These are phyloP conservation scores for Aurantiochytrium sp. DNA, from an alignment of 108 stramenopile genomes.

Conservation along the genomic window DNA sequence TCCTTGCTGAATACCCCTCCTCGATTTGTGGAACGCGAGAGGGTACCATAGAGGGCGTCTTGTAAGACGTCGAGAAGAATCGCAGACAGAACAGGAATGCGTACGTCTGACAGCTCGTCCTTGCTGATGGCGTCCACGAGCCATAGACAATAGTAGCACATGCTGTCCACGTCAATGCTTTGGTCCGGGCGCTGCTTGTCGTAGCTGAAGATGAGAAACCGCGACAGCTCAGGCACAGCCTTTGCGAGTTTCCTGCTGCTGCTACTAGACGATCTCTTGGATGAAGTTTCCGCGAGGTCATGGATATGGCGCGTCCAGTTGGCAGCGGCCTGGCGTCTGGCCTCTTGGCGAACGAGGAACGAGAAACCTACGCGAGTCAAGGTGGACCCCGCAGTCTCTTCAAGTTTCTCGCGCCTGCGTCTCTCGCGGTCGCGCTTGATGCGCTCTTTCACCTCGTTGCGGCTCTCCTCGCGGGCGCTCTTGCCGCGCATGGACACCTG, in stretches of 20 bases:
- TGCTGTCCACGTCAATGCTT: background rate
- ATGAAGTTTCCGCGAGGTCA: background rate
- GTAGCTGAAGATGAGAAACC: background rate
- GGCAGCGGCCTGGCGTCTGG: background rate
- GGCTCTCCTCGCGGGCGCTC: background rate
- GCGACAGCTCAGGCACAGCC: background rate
- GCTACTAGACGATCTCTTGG: too few species aligned
- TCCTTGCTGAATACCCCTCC: too few species aligned
- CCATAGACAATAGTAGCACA: background rate
- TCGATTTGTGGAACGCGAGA: too few species aligned
- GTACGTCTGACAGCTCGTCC: background rate
- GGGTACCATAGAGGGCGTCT: too few species aligned
- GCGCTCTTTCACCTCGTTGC: background rate
- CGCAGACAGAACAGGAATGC: too few species aligned
- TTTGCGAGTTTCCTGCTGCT: too few species aligned
- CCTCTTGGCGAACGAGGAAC: background rate
- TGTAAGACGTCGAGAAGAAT: too few species aligned
- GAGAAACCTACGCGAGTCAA: background rate
- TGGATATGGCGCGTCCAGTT: background rate
- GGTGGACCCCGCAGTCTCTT: background rate
- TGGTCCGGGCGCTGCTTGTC: background rate
- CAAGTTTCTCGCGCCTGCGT: background rate
- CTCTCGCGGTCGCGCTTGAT: background rate
- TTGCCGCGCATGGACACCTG: slow-evolving; percentile 15
- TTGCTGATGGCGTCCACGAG: background rate